Evolutionary conservation across 441 rosid genomes (phyloP).

Genomic region (Populus hybrid): DNA sequence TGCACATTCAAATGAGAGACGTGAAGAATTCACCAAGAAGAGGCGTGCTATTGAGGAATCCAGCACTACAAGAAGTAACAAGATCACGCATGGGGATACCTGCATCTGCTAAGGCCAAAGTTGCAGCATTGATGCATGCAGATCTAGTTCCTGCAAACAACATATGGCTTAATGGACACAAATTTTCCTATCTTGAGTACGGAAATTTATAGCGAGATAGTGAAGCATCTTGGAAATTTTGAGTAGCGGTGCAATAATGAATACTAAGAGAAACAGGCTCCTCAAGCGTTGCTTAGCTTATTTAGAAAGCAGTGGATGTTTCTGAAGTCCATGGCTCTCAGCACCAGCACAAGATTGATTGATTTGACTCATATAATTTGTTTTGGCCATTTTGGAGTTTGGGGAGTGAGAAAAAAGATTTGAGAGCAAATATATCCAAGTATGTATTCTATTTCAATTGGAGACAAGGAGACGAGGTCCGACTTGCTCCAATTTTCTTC

Average conservation of each 20-base stretch:
- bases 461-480: not conserved
- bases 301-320: not conserved
- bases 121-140: slow-evolving; percentile 96
- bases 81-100: slow-evolving; percentile 92
- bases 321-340: not conserved
- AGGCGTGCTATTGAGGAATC: slow-evolving; percentile 80
- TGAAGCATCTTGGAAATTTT: not conserved
- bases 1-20: not conserved
- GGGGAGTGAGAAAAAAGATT: not conserved
- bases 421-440: not conserved
- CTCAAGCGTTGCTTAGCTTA: not conserved
- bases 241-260: not conserved
- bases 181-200: not conserved
- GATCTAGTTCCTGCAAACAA: slow-evolving; percentile 71
- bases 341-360: not conserved
- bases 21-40: slow-evolving; percentile 51
- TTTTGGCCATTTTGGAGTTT: not conserved
- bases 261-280: not conserved
- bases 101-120: slow-evolving; percentile 91
- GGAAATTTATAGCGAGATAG: not conserved
- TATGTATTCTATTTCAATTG: not conserved
- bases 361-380: not conserved
- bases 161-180: not conserved
- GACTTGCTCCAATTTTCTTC: not conserved
- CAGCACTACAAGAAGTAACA: slow-evolving; percentile 88